Evolutionary conservation across 176 grass and related monocot species (phyloP).

Genomic region (Avena eriantha): DNA sequence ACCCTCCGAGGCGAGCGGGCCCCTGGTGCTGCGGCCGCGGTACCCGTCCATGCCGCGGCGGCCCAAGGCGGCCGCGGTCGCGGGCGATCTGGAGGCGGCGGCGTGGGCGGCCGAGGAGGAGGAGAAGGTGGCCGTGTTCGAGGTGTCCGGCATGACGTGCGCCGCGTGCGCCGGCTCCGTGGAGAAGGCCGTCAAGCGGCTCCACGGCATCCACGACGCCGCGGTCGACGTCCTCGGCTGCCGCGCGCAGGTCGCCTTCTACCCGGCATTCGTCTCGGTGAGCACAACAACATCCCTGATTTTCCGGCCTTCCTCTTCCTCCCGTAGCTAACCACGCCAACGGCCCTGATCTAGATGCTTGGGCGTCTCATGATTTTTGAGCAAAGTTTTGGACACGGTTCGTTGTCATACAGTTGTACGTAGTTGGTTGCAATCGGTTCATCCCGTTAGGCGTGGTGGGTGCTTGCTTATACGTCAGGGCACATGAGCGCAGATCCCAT

Average conservation of each 20-base stretch:
- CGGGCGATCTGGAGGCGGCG: conserved; percentile 58
- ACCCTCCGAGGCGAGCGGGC: conserved; percentile 38
- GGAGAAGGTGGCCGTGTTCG: conserved; percentile 61
- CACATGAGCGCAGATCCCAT: too few relatives aligned
- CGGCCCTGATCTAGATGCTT: background rate
- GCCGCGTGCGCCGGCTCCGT: conserved; percentile 87
- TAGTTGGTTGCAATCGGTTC: background rate
- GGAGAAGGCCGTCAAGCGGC: conserved; percentile 95
- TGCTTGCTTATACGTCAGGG: background rate
- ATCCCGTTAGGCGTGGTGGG: background rate
- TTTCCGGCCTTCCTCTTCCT: background rate
- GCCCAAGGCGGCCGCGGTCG: conserved; percentile 34
- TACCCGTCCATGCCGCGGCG: conserved; percentile 80
- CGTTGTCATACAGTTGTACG: background rate
- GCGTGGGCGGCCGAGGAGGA: conserved; percentile 39
- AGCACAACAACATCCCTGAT: conserved; percentile 17
- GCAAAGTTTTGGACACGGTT: background rate
- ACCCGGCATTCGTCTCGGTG: conserved; percentile 83
- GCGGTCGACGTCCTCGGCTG: conserved; percentile 83
- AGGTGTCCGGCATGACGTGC: conserved; percentile 84
- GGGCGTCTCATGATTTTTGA: background rate
- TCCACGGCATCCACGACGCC: conserved; percentile 85
- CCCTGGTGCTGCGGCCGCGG: conserved; percentile 64
- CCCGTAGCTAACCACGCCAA: too few relatives aligned
- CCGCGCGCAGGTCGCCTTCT: conserved; percentile 83